Evolutionary conservation across 1,139 yeast genomes (phyloP).

Genomic region (Kodamaea plutei): DNA sequence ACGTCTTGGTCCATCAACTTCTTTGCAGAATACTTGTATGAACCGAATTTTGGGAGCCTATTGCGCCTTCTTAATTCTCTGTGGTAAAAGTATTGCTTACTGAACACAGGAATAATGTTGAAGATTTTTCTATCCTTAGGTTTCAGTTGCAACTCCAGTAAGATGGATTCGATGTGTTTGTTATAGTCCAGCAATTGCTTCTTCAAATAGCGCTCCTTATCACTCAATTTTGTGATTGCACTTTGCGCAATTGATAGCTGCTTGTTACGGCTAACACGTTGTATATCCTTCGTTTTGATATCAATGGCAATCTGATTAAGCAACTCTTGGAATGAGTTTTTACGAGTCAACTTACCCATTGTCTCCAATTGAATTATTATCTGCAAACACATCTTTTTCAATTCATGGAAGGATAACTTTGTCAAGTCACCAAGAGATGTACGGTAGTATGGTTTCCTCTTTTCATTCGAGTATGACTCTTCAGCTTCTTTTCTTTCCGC

Average conservation of each 20-base stretch:
- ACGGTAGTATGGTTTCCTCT: slow-evolving; percentile 34
- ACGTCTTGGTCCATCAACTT: slow-evolving; percentile 73
- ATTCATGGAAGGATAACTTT: slow-evolving; percentile 60
- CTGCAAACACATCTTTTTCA: slow-evolving; percentile 75
- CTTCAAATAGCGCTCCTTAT: slow-evolving; percentile 59
- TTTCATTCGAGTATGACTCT: slow-evolving; percentile 18
- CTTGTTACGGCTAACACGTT: slow-evolving; percentile 55
- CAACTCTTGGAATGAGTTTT: slow-evolving; percentile 72
- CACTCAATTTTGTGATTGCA: slow-evolving; percentile 56
- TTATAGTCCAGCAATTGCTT: slow-evolving; percentile 65
- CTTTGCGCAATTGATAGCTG: slow-evolving; percentile 60
- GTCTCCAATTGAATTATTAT: slow-evolving; percentile 72
- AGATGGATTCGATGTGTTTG: slow-evolving; percentile 61
- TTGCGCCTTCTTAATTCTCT: slow-evolving; percentile 67
- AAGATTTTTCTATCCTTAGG: slow-evolving; percentile 51
- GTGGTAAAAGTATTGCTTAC: slow-evolving; percentile 76
- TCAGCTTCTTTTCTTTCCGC: slow-evolving; percentile 39
- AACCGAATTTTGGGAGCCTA: slow-evolving; percentile 72
- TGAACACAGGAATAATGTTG: slow-evolving; percentile 58
- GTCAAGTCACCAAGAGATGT: slow-evolving; percentile 53
- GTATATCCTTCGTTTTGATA: slow-evolving; percentile 72
- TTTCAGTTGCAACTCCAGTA: slow-evolving; percentile 56
- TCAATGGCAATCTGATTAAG: slow-evolving; percentile 83
- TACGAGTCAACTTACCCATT: slow-evolving; percentile 60
- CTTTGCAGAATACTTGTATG: slow-evolving; percentile 76